Evolutionary conservation across 164 flowering plant species (phyloP), one percentile per base, ranked within the genome.

Genomic region (Magnolia kwangsiensis): DNA sequence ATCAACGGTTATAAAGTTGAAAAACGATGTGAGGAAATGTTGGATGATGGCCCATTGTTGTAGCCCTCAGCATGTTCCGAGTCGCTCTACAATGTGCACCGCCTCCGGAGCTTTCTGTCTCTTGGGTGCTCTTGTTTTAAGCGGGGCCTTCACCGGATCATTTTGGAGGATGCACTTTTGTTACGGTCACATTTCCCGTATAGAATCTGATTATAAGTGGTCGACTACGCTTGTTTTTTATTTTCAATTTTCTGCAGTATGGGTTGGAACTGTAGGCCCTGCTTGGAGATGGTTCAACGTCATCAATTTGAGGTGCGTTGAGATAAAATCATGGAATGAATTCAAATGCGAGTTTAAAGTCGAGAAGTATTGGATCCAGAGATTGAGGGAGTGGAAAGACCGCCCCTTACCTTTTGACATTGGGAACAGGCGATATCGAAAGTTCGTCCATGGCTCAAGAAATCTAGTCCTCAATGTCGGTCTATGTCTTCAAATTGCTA

Each of bases 31-130:
- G 27, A 82, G 45, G 61, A 88, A 81, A 67, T 85, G 67, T 71
- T 88, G 90, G 94, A 83, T 86, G 87, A 92, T 90, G 92, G 90
- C 93, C 24, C 87, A 85, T 66, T 86, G 92, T 8, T 50, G 82
- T 58, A 81, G 81, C 77, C 94, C 92, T n/a, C 94, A 90, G 61
- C 85, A 88, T 72, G 96, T 92, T 69, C 72, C 86, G 71, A 91
- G 83, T 18, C 84, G 92, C 16, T 88, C 82, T 0, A 89, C 81
- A 24, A 85, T 84, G 0, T 85, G 88, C 74, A 81, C 87, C 14
- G 88, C 91, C 27, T 84, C 89, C 0, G 92, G 92, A 50, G 88
- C 85, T 2, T 58, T 86, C 37, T 87, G 88, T 72, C 83, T 89
- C n/a, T 49, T 90, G 7, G 67, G 86, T 68, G 79, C 73, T 90